Percentiles rank a stretch among this genome's conserved stretches.
Evolutionary conservation across 208 protist species (phyloP).

Genomic region (Leishmania braziliensis): DNA sequence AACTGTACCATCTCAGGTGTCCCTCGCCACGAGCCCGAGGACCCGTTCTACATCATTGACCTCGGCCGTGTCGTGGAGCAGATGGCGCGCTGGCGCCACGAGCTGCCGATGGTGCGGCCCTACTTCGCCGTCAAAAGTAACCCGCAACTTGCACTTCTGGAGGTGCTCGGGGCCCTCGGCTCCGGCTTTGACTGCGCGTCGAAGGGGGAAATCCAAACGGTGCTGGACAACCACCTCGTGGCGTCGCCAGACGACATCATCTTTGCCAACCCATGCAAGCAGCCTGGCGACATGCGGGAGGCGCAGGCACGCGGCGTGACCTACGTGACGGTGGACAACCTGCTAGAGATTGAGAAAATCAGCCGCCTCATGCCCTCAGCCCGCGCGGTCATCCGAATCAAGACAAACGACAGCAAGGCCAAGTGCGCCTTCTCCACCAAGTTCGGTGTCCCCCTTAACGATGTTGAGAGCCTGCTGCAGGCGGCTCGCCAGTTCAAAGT

Average conservation of each 20-base stretch:
- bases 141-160: conserved; percentile 48
- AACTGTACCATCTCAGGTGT: background rate
- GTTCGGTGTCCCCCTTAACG: conserved; percentile 66
- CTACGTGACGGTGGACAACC: conserved; percentile 87
- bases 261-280: conserved; percentile 92
- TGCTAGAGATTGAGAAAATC: conserved; percentile 79
- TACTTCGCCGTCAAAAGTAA: conserved; percentile 91
- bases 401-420: conserved; percentile 69
- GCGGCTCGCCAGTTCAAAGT: conserved; percentile 40
- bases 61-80: conserved; percentile 71
- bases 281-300: conserved; percentile 53
- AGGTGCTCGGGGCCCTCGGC: conserved; percentile 63
- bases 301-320: conserved; percentile 55
- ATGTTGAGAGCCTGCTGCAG: conserved; percentile 49
- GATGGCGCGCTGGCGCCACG: conserved; percentile 61
- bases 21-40: conserved; percentile 35
- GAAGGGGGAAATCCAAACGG: conserved; percentile 57
- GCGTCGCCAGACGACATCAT: conserved; percentile 60
- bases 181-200: conserved; percentile 87
- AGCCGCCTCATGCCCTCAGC: conserved; percentile 48
- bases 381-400: conserved; percentile 65
- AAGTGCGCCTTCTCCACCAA: conserved; percentile 81
- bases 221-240: conserved; percentile 44
- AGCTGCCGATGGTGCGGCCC: conserved; percentile 73
- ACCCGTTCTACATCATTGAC: conserved; percentile 85